Conservation (phyloP, 768 basidiomycete genomes). For the Artomyces pyxidatus region DNA sequence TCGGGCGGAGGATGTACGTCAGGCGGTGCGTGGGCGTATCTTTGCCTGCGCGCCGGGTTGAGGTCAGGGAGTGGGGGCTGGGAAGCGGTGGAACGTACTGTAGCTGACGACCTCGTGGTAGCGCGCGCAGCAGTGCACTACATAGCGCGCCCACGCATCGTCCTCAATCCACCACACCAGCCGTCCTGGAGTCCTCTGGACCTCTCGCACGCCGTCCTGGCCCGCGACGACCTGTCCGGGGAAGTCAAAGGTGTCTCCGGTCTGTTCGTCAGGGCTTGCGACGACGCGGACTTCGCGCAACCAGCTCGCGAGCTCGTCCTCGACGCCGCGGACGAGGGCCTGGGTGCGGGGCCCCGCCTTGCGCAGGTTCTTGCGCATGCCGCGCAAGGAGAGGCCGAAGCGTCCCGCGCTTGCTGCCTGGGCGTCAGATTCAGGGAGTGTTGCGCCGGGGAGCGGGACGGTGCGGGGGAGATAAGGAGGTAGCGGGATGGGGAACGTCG, state of each 20-base stretch:
- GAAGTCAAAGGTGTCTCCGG: constrained; percentile 18
- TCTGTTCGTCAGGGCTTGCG: constrained; percentile 38
- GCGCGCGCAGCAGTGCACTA: constrained; percentile 76
- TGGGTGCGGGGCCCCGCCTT: constrained; percentile 52
- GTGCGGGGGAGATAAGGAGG: constrained; percentile 63
- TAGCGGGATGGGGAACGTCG: constrained; percentile 73
- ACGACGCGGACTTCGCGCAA: constrained; percentile 48
- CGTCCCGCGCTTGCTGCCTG: constrained; percentile 66
- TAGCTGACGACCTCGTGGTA: constrained; percentile 77
- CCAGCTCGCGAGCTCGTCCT: constrained; percentile 58
- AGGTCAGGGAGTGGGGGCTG: neutral
- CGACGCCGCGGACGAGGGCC: constrained; percentile 58
- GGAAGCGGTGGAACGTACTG: constrained; percentile 41
- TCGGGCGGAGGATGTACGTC: constrained; percentile 77
- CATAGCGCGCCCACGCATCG: constrained; percentile 70
- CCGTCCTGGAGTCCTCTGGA: constrained; percentile 55
- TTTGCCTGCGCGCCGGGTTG: constrained; percentile 35
- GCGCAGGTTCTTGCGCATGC: constrained; percentile 62
- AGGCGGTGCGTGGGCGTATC: constrained; percentile 47
- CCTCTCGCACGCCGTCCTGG: constrained; percentile 51
- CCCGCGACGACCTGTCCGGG: constrained; percentile 43
- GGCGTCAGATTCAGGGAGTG: constrained; percentile 24
- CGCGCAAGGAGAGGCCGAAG: constrained; percentile 70
- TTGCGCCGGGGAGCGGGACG: constrained; percentile 39
- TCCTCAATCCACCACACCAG: constrained; percentile 68